These are phyloP conservation scores for Liriodendron chinense DNA, from an alignment of 164 flowering plant genomes.

Conservation along the genomic window DNA sequence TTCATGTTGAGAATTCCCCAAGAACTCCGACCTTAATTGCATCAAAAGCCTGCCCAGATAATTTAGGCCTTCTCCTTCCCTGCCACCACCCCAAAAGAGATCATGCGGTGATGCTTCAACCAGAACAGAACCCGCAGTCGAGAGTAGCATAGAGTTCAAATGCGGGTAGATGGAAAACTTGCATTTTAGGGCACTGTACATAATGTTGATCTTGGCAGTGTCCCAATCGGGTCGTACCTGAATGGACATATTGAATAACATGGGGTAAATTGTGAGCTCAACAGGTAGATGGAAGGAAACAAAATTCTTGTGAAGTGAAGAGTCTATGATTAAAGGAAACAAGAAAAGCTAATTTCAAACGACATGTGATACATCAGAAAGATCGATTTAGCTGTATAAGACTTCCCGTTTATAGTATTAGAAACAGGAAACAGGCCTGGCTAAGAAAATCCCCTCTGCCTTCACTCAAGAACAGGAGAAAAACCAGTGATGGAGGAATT, in stretches of 20 bases:
- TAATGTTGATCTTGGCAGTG: conserved; percentile 60
- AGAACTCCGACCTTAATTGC: conserved; percentile 86
- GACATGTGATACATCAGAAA: too few species aligned
- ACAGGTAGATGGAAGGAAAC: neutral
- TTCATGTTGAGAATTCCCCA: conserved; percentile 43
- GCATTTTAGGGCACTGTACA: conserved; percentile 88
- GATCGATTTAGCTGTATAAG: too few species aligned
- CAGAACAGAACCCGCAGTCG: conserved; percentile 82
- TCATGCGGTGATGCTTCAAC: conserved; percentile 98
- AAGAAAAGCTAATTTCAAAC: too few species aligned
- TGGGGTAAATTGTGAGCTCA: neutral
- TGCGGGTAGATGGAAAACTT: conserved; percentile 90
- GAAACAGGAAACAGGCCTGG: too few species aligned
- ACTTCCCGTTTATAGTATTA: too few species aligned
- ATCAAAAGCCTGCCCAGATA: conserved; percentile 85
- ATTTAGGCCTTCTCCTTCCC: conserved; percentile 93
- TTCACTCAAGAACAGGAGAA: too few species aligned
- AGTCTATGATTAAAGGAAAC: too few species aligned
- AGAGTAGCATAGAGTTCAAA: conserved; percentile 72
- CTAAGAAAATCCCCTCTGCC: too few species aligned
- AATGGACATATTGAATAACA: conserved; percentile 4
- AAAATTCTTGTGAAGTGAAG: too few species aligned
- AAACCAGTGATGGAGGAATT: too few species aligned
- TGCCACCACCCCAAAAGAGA: conserved; percentile 97
- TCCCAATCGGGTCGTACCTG: conserved; percentile 94